Percentiles rank a stretch among this genome's conserved stretches.
Evolutionary conservation across 2,329 filamentous ascomycete genomes (phyloP).

Genomic region (Xylaria arbuscula): DNA sequence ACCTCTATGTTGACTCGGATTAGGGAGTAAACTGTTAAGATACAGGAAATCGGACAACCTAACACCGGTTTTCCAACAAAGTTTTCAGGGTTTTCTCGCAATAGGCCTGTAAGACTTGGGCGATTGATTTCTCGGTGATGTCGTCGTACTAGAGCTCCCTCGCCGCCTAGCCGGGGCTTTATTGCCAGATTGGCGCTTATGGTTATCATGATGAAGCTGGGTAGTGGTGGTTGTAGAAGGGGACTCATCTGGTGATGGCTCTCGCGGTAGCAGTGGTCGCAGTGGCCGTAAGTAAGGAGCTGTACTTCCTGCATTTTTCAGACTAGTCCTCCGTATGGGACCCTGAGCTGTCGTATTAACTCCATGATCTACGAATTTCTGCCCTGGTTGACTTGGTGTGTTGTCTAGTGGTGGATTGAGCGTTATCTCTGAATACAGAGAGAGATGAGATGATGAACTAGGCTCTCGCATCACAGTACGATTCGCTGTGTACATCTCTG

Average conservation of each 20-base stretch:
- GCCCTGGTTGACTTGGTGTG: not conserved
- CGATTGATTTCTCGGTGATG: not conserved
- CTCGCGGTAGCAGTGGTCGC: conserved; percentile 3
- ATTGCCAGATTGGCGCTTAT: not conserved
- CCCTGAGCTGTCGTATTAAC: not conserved
- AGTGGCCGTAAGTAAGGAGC: not conserved
- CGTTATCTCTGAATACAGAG: not conserved
- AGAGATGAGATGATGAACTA: not conserved
- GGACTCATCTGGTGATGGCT: not conserved
- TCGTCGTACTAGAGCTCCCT: not conserved
- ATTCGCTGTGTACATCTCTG: not conserved
- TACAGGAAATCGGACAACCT: too few relatives aligned
- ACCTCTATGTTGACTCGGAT: too few relatives aligned
- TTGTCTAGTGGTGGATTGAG: not conserved
- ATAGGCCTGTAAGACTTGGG: not conserved
- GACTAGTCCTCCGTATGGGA: not conserved
- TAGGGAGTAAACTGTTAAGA: too few relatives aligned
- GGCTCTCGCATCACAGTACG: not conserved
- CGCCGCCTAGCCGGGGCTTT: too few relatives aligned
- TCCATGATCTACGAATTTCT: too few relatives aligned
- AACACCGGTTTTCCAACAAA: too few relatives aligned
- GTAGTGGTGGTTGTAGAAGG: not conserved
- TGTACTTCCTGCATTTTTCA: not conserved
- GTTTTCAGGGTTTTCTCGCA: not conserved
- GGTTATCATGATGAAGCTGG: not conserved